Evolutionary conservation across 164 flowering plant species (phyloP).

Genomic region (Amborella trichopoda): DNA sequence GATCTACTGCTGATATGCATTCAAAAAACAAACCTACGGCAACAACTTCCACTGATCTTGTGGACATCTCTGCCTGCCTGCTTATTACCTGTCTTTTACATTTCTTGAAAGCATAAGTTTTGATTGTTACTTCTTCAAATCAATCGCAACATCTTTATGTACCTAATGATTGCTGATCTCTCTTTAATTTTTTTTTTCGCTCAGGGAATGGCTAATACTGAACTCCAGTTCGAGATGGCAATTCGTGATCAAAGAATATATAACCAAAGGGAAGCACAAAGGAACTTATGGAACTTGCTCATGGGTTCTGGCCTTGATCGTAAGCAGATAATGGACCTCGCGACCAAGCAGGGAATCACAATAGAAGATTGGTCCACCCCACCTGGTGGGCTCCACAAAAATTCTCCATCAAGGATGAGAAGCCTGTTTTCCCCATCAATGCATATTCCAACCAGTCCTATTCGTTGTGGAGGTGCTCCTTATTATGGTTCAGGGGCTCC

Average conservation of each 20-base stretch:
- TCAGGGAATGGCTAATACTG: conserved; percentile 87
- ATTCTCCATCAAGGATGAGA: conserved; percentile 14
- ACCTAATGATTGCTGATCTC: no score
- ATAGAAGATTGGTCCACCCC: conserved; percentile 48
- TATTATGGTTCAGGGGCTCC: conserved; percentile 22
- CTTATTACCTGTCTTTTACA: no score
- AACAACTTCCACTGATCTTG: no score
- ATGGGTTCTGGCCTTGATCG: conserved; percentile 67
- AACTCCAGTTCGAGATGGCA: conserved; percentile 91
- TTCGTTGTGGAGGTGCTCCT: conserved; percentile 13
- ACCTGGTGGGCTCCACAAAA: conserved; percentile 16
- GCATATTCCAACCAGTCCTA: conserved; percentile 2
- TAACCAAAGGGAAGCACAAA: conserved; percentile 65
- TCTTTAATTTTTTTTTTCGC: not conserved
- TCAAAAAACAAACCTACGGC: no score
- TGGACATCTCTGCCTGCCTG: no score
- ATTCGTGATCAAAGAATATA: conserved; percentile 81
- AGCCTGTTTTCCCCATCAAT: conserved; percentile 14
- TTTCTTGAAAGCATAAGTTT: no score
- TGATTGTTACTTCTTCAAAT: no score
- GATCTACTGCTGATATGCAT: no score
- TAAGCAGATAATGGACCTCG: conserved; percentile 49
- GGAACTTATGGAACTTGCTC: conserved; percentile 68
- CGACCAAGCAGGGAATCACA: conserved; percentile 58
- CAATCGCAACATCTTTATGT: no score